phyloP scores from a whole-genome alignment of 768 basidiomycete genomes.

The Hortiboletus campestris region DNA sequence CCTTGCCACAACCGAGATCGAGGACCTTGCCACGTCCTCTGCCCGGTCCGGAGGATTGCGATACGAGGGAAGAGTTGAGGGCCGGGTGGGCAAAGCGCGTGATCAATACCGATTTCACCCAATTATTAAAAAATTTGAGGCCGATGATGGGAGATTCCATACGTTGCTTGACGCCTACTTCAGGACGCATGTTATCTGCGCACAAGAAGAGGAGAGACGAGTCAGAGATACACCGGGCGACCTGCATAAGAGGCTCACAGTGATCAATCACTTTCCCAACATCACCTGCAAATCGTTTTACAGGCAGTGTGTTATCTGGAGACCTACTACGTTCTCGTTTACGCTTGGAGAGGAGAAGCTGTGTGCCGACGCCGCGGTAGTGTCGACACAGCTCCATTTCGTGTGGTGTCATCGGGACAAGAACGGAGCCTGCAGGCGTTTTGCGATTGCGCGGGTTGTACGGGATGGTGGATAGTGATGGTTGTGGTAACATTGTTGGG shows the following conservation, averaged over 20 bases:
- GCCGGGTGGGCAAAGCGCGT: constrained; percentile 81
- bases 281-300: constrained; percentile 62
- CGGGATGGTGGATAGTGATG: constrained; percentile 40
- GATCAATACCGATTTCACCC: constrained; percentile 98
- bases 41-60: constrained; percentile 23
- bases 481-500: constrained; percentile 31
- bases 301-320: constrained; percentile 40
- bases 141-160: constrained; percentile 93
- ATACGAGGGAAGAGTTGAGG: constrained; percentile 41
- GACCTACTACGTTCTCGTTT: constrained; percentile 45
- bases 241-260: constrained; percentile 49
- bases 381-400: constrained; percentile 62
- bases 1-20: constrained; percentile 99
- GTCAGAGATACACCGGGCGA: constrained; percentile 4
- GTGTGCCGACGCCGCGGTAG: constrained; percentile 55
- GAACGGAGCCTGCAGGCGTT: constrained; percentile 59
- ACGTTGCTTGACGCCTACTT: constrained; percentile 83
- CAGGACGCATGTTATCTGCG: constrained; percentile 88
- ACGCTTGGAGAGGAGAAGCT: constrained; percentile 49
- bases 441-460: constrained; percentile 65
- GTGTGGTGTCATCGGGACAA: constrained; percentile 59
- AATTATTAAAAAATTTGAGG: constrained; percentile 97
- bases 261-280: constrained; percentile 73
- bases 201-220: neutral
- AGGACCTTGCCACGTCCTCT: constrained; percentile 71